These are phyloP conservation scores for Ogataea polymorpha DNA, from an alignment of 805 yeast species.

Conservation along the genomic window DNA sequence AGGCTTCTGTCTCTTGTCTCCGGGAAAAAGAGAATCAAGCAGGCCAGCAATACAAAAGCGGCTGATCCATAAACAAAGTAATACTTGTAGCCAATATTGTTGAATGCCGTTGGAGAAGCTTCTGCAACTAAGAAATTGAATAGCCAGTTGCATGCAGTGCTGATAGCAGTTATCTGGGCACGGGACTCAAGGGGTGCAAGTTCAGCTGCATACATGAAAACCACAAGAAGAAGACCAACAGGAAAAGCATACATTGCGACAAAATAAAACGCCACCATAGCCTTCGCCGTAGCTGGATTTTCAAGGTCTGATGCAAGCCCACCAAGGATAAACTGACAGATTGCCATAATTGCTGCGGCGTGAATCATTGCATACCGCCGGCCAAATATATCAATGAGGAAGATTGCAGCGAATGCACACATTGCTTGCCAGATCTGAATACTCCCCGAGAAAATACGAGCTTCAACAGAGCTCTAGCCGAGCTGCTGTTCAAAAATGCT, in stretches of 20 bases:
- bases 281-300: background rate
- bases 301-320: background rate
- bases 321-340: background rate
- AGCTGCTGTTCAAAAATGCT: slow-evolving; percentile 26
- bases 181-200: slow-evolving; percentile 61
- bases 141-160: slow-evolving; percentile 70
- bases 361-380: slow-evolving; percentile 1
- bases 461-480: background rate
- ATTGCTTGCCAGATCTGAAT: slow-evolving; percentile 2
- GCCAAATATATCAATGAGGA: slow-evolving; percentile 2
- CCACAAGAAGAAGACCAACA: slow-evolving; percentile 3
- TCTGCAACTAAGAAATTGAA: slow-evolving; percentile 51
- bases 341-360: slow-evolving; percentile 1
- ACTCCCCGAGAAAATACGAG: slow-evolving; percentile 1
- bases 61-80: slow-evolving; percentile 2
- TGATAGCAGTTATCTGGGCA: slow-evolving; percentile 58
- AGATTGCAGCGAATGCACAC: slow-evolving; percentile 1
- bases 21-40: slow-evolving; percentile 42
- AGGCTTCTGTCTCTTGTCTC: slow-evolving; percentile 63
- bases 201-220: slow-evolving; percentile 43
- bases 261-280: slow-evolving; percentile 4
- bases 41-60: background rate
- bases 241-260: slow-evolving; percentile 4
- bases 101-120: slow-evolving; percentile 45
- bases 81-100: slow-evolving; percentile 51